phyloP scores from a whole-genome alignment of 192 early-diverging fungal species.

The Rhizophagus prolifer region DNA sequence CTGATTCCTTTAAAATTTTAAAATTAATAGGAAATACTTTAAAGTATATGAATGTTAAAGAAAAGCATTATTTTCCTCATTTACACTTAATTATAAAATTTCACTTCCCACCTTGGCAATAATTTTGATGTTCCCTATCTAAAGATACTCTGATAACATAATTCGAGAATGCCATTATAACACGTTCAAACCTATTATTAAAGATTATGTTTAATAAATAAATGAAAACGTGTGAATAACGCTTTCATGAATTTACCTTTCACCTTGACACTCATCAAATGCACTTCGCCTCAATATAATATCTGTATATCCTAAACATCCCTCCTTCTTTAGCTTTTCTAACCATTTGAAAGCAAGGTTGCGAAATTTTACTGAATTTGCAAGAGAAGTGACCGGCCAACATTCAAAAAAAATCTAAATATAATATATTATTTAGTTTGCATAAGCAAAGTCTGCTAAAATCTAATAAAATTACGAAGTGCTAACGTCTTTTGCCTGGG shows the following conservation, averaged over 20 bases:
- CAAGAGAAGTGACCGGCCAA: constrained; percentile 4
- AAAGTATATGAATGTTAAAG: neutral
- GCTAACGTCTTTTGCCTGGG: constrained; percentile 4
- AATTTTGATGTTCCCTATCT: neutral
- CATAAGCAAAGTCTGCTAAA: neutral
- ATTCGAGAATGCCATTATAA: constrained; percentile 20
- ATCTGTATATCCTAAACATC: constrained; percentile 27
- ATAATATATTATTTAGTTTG: neutral
- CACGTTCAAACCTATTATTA: neutral
- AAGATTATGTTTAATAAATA: too few relatives aligned
- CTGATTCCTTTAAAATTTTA: neutral
- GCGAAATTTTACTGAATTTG: constrained; percentile 57
- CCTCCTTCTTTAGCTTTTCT: constrained; percentile 54
- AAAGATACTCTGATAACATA: neutral
- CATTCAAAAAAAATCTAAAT: constrained; percentile 1
- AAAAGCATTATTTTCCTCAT: too few relatives aligned
- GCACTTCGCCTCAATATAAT: constrained; percentile 1
- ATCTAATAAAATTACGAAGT: too few relatives aligned
- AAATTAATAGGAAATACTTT: neutral
- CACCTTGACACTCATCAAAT: constrained; percentile 21
- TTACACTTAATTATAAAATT: neutral
- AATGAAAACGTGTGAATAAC: too few relatives aligned
- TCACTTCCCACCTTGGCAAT: neutral
- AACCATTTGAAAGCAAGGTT: constrained; percentile 57
- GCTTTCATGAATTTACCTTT: neutral